Evolutionary conservation across 306 rosid species (phyloP).

Genomic region (Morella rubra): DNA sequence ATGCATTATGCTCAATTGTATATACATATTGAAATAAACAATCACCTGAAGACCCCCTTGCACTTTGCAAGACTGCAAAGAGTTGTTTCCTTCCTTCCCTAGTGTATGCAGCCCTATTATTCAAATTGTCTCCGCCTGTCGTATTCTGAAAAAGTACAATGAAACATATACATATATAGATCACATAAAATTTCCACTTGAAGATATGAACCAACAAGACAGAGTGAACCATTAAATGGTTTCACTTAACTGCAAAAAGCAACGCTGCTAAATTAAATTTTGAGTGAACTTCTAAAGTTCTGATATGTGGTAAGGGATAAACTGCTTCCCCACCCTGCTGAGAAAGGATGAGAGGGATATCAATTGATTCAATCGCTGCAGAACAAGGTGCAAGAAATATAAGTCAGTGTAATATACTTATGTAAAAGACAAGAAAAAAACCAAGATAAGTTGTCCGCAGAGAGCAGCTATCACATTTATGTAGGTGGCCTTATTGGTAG

Average conservation of each 20-base stretch:
- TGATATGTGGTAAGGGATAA: constrained; percentile 85
- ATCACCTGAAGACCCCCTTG: constrained; percentile 96
- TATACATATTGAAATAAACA: constrained; percentile 20
- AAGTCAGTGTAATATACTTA: constrained; percentile 23
- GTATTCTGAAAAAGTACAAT: constrained; percentile 49
- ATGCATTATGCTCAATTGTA: not conserved
- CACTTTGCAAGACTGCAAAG: constrained; percentile 93
- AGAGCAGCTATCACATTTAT: not conserved
- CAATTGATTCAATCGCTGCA: constrained; percentile 92
- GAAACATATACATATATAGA: not conserved
- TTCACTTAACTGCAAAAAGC: constrained; percentile 78
- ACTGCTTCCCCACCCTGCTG: constrained; percentile 98
- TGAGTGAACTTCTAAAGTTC: constrained; percentile 84
- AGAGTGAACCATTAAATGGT: constrained; percentile 20
- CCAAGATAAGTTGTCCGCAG: not conserved
- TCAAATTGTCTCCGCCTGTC: constrained; percentile 68
- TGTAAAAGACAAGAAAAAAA: constrained; percentile 7
- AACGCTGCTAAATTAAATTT: constrained; percentile 84
- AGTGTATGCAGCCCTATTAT: constrained; percentile 56
- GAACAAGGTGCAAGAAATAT: constrained; percentile 26
- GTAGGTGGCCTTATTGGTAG: not conserved
- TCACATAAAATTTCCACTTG: constrained; percentile 27
- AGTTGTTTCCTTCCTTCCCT: constrained; percentile 97
- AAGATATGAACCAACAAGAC: constrained; percentile 10
- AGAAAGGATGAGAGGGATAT: constrained; percentile 94